Evolutionary conservation across 1,284 basidiomycete genomes (phyloP).

Genomic region (Coriolopsis trogii): DNA sequence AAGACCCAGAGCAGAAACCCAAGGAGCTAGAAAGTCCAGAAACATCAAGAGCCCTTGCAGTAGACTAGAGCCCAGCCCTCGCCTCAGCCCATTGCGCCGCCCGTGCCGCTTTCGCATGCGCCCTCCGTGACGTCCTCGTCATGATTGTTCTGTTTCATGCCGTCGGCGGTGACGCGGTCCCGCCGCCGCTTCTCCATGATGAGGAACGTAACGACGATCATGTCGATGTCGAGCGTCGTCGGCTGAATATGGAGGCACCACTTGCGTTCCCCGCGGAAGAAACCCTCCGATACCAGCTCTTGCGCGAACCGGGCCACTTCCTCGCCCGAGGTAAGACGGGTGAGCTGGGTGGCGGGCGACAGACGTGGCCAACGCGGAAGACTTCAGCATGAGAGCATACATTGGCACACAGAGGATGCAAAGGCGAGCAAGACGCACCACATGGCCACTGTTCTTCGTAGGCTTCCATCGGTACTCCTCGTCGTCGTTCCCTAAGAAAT

Average conservation of each 20-base stretch:
- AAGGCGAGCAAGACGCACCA: constrained; percentile 35
- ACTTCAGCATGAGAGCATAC: too few species aligned
- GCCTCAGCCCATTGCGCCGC: too few species aligned
- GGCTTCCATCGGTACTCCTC: constrained; percentile 54
- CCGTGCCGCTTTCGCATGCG: constrained; percentile 20
- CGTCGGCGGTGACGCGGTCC: constrained; percentile 36
- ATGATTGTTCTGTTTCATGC: constrained; percentile 33
- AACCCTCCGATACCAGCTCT: constrained; percentile 40
- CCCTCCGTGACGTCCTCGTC: constrained; percentile 45
- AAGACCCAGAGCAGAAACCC: too few species aligned
- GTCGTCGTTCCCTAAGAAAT: constrained; percentile 53
- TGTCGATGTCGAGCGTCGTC: constrained; percentile 46
- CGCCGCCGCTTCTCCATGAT: constrained; percentile 55
- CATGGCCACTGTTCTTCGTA: constrained; percentile 41
- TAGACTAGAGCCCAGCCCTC: too few species aligned
- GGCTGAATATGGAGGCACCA: constrained; percentile 48
- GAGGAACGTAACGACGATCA: constrained; percentile 53
- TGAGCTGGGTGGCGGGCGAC: constrained; percentile 36
- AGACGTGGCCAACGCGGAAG: too few species aligned
- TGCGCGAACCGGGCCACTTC: constrained; percentile 45
- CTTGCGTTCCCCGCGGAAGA: constrained; percentile 50
- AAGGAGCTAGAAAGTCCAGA: too few species aligned
- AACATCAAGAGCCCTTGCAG: too few species aligned
- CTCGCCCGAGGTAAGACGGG: constrained; percentile 36
- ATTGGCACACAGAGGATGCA: background rate